Conservation (phyloP, 2,329 filamentous ascomycete genomes). For the Fusarium papillatum region DNA sequence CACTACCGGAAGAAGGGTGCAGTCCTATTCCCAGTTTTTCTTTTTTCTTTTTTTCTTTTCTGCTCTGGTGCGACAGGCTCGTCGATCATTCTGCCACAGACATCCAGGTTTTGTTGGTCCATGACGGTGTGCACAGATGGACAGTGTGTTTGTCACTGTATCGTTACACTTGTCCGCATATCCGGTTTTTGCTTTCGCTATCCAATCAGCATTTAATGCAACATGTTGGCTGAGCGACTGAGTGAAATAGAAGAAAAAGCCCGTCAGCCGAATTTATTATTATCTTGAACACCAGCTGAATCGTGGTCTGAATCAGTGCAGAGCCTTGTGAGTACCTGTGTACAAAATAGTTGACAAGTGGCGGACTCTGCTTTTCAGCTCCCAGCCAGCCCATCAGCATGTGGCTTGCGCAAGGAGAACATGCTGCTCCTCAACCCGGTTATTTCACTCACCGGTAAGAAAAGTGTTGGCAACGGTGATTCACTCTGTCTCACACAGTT, state of each 20-base stretch:
- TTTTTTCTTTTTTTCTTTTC: background rate
- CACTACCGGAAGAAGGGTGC: background rate
- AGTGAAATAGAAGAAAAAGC: background rate
- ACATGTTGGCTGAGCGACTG: background rate
- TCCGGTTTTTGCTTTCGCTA: background rate
- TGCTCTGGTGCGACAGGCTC: background rate
- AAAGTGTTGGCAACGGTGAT: background rate
- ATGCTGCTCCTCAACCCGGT: background rate
- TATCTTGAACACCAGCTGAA: background rate
- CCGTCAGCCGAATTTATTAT: background rate
- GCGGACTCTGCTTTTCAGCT: background rate
- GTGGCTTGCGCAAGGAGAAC: constrained; percentile 1
- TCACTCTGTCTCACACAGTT: background rate
- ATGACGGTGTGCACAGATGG: background rate
- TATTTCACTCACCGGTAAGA: background rate
- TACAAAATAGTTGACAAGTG: background rate
- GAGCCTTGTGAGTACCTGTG: background rate
- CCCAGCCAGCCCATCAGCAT: background rate
- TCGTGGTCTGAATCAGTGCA: background rate
- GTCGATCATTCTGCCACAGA: background rate
- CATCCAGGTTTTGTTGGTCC: background rate
- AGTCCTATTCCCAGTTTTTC: constrained; percentile 1
- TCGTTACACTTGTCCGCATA: background rate
- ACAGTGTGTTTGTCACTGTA: background rate
- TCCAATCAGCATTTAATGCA: background rate